Conservation (phyloP, 805 yeast species). For the Yamadazyma olivae region DNA sequence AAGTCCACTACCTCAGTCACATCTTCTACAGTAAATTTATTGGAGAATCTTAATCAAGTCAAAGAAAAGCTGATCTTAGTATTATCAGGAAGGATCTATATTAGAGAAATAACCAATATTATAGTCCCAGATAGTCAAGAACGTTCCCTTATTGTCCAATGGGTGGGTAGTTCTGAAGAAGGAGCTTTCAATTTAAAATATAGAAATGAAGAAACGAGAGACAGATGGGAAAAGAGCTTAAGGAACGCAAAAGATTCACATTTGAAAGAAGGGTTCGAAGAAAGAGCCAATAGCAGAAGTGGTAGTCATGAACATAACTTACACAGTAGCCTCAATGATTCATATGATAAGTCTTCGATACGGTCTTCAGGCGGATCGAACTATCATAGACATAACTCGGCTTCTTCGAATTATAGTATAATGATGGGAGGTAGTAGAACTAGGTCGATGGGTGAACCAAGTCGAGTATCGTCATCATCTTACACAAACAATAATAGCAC, state of each 20-base stretch:
- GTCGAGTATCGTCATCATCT: slow-evolving; percentile 18
- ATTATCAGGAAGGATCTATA: slow-evolving; percentile 78
- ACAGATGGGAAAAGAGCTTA: slow-evolving; percentile 76
- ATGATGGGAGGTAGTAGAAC: slow-evolving; percentile 37
- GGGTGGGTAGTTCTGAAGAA: slow-evolving; percentile 85
- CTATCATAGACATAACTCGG: slow-evolving; percentile 38
- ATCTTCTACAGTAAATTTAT: slow-evolving; percentile 31
- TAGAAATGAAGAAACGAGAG: slow-evolving; percentile 76
- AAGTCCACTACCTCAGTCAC: slow-evolving; percentile 45
- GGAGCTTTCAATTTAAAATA: slow-evolving; percentile 83
- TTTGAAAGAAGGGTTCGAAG: neutral
- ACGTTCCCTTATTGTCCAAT: slow-evolving; percentile 61
- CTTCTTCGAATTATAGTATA: slow-evolving; percentile 41
- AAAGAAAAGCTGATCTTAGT: slow-evolving; percentile 40
- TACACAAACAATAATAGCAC: slow-evolving; percentile 12
- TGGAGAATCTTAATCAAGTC: slow-evolving; percentile 31
- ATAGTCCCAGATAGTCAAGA: slow-evolving; percentile 39
- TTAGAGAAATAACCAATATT: slow-evolving; percentile 54
- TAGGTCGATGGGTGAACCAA: slow-evolving; percentile 19
- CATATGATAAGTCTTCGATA: slow-evolving; percentile 14
- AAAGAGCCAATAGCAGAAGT: slow-evolving; percentile 31
- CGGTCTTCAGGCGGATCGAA: slow-evolving; percentile 26
- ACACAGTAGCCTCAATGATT: slow-evolving; percentile 5
- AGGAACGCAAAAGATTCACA: slow-evolving; percentile 40
- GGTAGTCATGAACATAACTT: slow-evolving; percentile 24